A percentile compares a stretch with the other conserved stretches of the same genome.
phyloP scores from a whole-genome alignment of 1,284 basidiomycete species.

The Pholiota adiposa region DNA sequence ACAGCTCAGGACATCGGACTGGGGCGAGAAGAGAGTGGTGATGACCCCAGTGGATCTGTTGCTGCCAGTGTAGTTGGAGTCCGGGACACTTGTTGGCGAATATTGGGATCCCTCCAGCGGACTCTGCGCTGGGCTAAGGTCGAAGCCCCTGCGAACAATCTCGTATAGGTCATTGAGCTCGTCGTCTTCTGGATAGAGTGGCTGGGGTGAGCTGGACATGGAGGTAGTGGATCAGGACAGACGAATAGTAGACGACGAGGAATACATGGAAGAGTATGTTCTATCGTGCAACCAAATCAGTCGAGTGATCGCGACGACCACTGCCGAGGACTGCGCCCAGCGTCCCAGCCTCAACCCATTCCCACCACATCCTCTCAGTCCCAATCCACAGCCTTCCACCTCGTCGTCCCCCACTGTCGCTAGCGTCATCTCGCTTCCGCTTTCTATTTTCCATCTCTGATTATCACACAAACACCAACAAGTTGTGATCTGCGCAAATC shows the following conservation, averaged over 20 bases:
- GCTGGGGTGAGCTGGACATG: conserved; percentile 17
- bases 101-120: not conserved
- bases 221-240: conserved; percentile 11
- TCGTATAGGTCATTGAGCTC: conserved; percentile 64
- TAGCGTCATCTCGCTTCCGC: not conserved
- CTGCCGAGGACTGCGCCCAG: not conserved
- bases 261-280: not conserved
- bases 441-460: not conserved
- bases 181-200: conserved; percentile 47
- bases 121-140: conserved; percentile 3
- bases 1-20: conserved; percentile 10
- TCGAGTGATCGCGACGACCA: not conserved
- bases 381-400: not conserved
- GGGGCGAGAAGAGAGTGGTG: conserved; percentile 1
- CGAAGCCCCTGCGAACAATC: conserved; percentile 58
- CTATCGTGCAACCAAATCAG: conserved; percentile 18
- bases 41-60: conserved; percentile 4
- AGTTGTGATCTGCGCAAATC: not conserved
- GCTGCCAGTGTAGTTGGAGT: conserved; percentile 11
- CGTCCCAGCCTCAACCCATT: conserved; percentile 13
- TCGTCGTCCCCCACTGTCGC: not conserved
- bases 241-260: not conserved
- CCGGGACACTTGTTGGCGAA: conserved; percentile 1
- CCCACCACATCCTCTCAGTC: not conserved
- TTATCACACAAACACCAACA: not conserved